A percentile compares a stretch with the other conserved stretches of the same genome.
Evolutionary conservation across 2,329 filamentous ascomycete genomes (phyloP).

Genomic region (Akanthomyces muscarius): DNA sequence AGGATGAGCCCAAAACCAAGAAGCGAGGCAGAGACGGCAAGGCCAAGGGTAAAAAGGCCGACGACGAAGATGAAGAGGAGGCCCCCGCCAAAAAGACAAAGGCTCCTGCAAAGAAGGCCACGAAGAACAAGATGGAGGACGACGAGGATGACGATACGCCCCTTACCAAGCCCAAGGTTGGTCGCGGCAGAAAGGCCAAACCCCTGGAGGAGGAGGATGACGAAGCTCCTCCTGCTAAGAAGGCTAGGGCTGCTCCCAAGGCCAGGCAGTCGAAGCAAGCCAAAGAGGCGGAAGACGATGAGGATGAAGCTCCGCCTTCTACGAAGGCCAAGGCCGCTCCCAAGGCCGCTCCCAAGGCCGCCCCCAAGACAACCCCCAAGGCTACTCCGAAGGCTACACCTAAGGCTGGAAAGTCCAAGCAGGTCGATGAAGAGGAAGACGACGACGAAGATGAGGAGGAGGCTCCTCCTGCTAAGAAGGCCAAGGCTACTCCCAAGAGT

Average conservation of each 20-base stretch:
- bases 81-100: constrained; percentile 30
- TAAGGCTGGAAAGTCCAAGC: constrained; percentile 12
- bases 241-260: neutral
- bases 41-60: constrained; percentile 3
- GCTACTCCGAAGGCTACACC: neutral
- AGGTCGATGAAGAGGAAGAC: neutral
- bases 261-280: too few relatives aligned
- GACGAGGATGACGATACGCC: neutral
- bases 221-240: constrained; percentile 22
- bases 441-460: constrained; percentile 19
- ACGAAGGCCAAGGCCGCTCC: constrained; percentile 28
- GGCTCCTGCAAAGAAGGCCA: constrained; percentile 27
- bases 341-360: constrained; percentile 6
- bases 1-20: constrained; percentile 24
- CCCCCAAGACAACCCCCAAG: neutral
- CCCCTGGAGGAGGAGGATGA: constrained; percentile 20
- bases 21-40: constrained; percentile 30
- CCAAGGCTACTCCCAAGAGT: neutral
- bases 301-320: constrained; percentile 26
- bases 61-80: constrained; percentile 31
- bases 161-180: neutral
- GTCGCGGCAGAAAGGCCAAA: constrained; percentile 21
- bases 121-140: constrained; percentile 20
- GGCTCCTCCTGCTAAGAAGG: constrained; percentile 22
- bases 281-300: constrained; percentile 30